A percentile compares a stretch with the other conserved stretches of the same genome.
These are phyloP conservation scores for Leishmania tarentolae DNA, from an alignment of 208 protist genomes.

Conservation along the genomic window DNA sequence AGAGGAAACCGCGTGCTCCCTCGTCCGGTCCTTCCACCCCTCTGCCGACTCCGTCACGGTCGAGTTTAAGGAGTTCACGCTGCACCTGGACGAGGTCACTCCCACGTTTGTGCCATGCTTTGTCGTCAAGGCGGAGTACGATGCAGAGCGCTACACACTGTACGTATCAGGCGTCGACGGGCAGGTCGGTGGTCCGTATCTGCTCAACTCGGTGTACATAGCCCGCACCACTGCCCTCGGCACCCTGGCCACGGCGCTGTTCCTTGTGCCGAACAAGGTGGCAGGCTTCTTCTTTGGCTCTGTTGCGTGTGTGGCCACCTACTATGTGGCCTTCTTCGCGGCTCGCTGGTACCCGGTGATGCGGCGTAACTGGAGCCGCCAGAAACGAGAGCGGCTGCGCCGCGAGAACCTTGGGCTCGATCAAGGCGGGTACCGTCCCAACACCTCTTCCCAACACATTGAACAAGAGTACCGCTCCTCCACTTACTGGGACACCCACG, in stretches of 20 bases:
- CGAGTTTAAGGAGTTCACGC: slow-evolving; percentile 54
- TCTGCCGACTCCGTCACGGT: slow-evolving; percentile 54
- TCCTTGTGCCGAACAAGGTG: slow-evolving; percentile 73
- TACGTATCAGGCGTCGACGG: slow-evolving; percentile 76
- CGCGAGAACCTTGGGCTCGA: slow-evolving; percentile 38
- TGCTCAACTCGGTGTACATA: slow-evolving; percentile 77
- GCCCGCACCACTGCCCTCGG: slow-evolving; percentile 45
- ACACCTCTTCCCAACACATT: slow-evolving; percentile 54
- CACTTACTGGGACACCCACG: slow-evolving; percentile 84
- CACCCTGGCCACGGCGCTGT: slow-evolving; percentile 29
- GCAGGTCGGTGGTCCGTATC: slow-evolving; percentile 69
- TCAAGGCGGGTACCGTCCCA: slow-evolving; percentile 55
- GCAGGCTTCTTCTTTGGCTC: slow-evolving; percentile 58
- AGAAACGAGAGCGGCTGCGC: slow-evolving; percentile 45
- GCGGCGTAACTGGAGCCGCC: slow-evolving; percentile 56
- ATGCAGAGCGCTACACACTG: slow-evolving; percentile 74
- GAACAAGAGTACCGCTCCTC: slow-evolving; percentile 76
- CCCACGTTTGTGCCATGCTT: slow-evolving; percentile 86
- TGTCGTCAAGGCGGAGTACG: slow-evolving; percentile 80
- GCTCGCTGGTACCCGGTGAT: slow-evolving; percentile 57
- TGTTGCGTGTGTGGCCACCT: slow-evolving; percentile 43
- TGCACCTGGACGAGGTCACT: slow-evolving; percentile 65
- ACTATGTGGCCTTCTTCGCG: slow-evolving; percentile 74
- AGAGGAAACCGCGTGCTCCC: slow-evolving; percentile 39
- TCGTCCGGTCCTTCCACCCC: slow-evolving; percentile 68